Evolutionary conservation across 2,329 filamentous ascomycete species (phyloP), one percentile per base, ranked within the genome.

Genomic region (Exophiala viscosa): DNA sequence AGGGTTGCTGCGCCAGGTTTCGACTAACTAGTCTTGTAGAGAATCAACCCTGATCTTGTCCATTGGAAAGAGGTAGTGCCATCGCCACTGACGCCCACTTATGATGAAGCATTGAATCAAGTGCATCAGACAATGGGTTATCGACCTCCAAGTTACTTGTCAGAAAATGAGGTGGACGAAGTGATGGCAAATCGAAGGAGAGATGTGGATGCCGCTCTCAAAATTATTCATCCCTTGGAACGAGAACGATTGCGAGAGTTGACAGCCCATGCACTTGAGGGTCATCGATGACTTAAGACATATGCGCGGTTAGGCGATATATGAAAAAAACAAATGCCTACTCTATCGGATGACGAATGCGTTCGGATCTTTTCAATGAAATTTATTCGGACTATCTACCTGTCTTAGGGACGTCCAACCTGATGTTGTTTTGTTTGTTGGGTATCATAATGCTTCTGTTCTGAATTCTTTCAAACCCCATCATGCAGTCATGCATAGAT

Each of bases 1-100:
- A 13, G 4, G 34, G 7, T 4, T 36, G 10, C 9, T 42, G 18
- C 13, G 17, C 28, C 9, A 28, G 6, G 8, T 3, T 10, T 41
- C 9, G 10, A 11, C 5, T 10, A 5, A 20, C 23, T 5, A 36
- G 15, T 44, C 17, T 35, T 35, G 23, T 62, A 87, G 81, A 79
- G 88, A 43, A 86, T 90, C 31, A 87, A 95, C 63, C 90, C 90
- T 1, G 82, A 92, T 64, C 76, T 89, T 11, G 76, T 95, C 20
- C 90, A 87, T 66, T 95, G 89, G 89, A 84, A 87, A 68, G 81
- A 86, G 34, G 86, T 52, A 6, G 50, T 49, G n/a, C 58, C 58
- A 2, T 59, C 60, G n/a, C 60, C 60, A 5, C 36, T 55, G 31
- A 62, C 60, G 14, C 60, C 60, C 2, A 62, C 58, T 2, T 62